phyloP scores from a whole-genome alignment of 2,329 filamentous ascomycete species.

The Ophiostoma fasciatum region DNA sequence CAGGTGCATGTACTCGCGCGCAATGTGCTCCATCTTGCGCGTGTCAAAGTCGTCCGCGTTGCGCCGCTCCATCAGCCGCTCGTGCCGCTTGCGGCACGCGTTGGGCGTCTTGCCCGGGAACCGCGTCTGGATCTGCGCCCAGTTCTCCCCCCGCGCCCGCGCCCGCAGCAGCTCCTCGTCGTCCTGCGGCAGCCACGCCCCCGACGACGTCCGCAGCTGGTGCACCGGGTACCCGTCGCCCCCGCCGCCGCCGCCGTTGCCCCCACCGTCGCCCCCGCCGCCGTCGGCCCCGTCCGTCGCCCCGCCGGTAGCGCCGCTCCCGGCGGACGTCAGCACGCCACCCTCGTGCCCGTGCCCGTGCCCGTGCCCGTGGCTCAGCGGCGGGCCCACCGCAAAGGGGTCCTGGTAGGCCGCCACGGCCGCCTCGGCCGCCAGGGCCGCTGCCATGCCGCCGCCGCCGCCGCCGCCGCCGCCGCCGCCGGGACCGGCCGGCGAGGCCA shows the following conservation, averaged over 20 bases:
- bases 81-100: slow-evolving; percentile 79
- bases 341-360: neutral
- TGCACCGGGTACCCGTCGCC: slow-evolving; percentile 17
- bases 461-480: neutral
- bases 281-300: no score
- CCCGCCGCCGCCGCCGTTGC: slow-evolving; percentile 10
- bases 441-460: neutral
- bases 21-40: slow-evolving; percentile 57
- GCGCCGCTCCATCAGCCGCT: slow-evolving; percentile 64
- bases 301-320: neutral
- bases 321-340: no score
- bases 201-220: slow-evolving; percentile 39
- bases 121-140: slow-evolving; percentile 62
- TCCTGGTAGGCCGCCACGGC: slow-evolving; percentile 15
- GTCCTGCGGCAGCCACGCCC: slow-evolving; percentile 59
- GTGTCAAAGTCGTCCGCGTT: slow-evolving; percentile 67
- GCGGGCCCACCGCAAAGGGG: slow-evolving; percentile 19
- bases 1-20: slow-evolving; percentile 64
- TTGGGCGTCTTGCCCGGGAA: slow-evolving; percentile 69
- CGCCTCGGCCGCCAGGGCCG: slow-evolving; percentile 11
- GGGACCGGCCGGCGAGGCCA: slow-evolving; percentile 11
- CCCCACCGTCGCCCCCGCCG: slow-evolving; percentile 8
- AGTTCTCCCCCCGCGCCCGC: slow-evolving; percentile 63
- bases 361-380: slow-evolving; percentile 10
- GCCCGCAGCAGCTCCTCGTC: slow-evolving; percentile 60